Evolutionary conservation across 2,329 filamentous ascomycete genomes (phyloP), one percentile per base, ranked within the genome.

Genomic region (Aspergillus japonicus): DNA sequence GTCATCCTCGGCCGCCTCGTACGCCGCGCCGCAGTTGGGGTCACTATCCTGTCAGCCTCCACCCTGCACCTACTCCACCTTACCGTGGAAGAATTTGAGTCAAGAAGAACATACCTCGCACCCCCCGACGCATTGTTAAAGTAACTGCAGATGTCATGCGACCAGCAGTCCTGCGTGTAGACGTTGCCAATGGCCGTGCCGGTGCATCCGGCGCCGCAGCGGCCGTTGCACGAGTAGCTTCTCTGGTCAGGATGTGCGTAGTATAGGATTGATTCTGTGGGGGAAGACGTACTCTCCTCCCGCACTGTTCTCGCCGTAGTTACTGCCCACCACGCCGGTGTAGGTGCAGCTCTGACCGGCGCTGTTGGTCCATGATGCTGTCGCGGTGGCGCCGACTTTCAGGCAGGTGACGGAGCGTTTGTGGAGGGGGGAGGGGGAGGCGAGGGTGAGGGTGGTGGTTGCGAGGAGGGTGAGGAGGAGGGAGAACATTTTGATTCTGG

Each of bases 71-170:
- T 16, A 26, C 19, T 16, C 19, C 2, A 42, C 10, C 0, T 10
- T 39, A 8, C 23, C 23, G 3, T 26, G 26, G 7, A 8, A 26
- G 7, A 8, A 2, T 26, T 8, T 2, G 1, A 10, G 29, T 2
- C 4, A n/a, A 11, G 11, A 10, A 7, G 11, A 3, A 31, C 49
- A 24, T n/a, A 60, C 58, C 61, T 65, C 10, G 61, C 53, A 2
- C 62, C 62, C 4, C 64, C 62, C 21, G 57, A 64, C 1, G 62
- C 60, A 55, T 64, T 50, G 8, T 63, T 57, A 6, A 66, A 66
- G 26, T 64, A 66, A 1, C 60, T 64, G 57, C 64, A 66, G 23
- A 66, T 66, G 26, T 66, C 64, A 57, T 66, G 64, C 21, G 64
- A 63, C 49, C 63, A 66, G 23, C 64, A 66, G 24, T 65, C 62